Evolutionary conservation across 768 basidiomycete genomes (phyloP).

Genomic region (Boletus huronensis): DNA sequence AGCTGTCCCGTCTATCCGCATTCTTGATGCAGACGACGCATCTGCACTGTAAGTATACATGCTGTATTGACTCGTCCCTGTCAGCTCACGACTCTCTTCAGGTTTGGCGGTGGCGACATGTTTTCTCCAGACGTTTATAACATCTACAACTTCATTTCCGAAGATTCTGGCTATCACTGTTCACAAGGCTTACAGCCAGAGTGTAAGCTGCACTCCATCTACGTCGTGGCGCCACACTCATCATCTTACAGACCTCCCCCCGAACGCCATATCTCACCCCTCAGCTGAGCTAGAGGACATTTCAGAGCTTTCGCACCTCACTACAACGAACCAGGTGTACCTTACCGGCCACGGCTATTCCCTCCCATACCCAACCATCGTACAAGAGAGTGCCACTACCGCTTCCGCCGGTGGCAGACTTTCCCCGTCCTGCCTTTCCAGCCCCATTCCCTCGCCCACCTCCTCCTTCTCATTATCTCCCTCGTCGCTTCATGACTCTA

Average conservation of each 20-base stretch:
- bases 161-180: not conserved
- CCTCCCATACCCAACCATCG: constrained; percentile 11
- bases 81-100: constrained; percentile 12
- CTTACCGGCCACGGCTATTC: constrained; percentile 7
- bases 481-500: constrained; percentile 2
- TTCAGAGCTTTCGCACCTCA: constrained; percentile 15
- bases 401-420: constrained; percentile 1
- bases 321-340: not conserved
- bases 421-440: constrained; percentile 10
- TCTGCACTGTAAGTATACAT: constrained; percentile 16
- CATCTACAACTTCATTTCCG: not conserved
- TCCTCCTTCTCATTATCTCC: constrained; percentile 30
- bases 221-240: constrained; percentile 17
- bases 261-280: not conserved
- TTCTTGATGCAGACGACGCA: constrained; percentile 8
- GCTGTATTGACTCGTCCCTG: not conserved
- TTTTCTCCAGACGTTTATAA: not conserved
- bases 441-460: constrained; percentile 24
- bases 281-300: constrained; percentile 17
- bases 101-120: constrained; percentile 2
- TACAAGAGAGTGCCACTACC: constrained; percentile 6
- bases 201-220: constrained; percentile 2
- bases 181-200: not conserved
- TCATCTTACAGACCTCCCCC: not conserved
- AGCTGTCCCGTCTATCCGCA: constrained; percentile 19